Evolutionary conservation across 495 filamentous ascomycete species (phyloP).

Genomic region (Hypoxylon perforatum): DNA sequence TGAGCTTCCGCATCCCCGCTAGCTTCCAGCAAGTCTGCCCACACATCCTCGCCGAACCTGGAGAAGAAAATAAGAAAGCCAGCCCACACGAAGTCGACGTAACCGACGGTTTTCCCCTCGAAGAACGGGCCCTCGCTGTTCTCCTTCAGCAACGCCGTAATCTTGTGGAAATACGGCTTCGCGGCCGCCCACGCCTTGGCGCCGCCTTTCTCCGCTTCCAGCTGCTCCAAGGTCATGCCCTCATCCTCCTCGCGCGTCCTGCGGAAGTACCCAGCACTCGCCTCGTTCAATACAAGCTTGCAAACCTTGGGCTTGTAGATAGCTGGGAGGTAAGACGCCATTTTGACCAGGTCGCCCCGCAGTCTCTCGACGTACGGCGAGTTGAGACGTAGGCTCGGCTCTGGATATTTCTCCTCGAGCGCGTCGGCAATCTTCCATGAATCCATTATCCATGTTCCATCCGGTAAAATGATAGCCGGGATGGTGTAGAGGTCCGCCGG

Average conservation of each 20-base stretch:
- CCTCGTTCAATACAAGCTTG: constrained; percentile 51
- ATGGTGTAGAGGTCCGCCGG: constrained; percentile 58
- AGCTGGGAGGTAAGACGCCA: constrained; percentile 33
- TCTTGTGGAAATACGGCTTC: constrained; percentile 47
- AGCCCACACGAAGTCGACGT: constrained; percentile 57
- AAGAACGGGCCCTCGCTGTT: constrained; percentile 62
- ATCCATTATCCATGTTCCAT: constrained; percentile 68
- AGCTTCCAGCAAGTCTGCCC: constrained; percentile 45
- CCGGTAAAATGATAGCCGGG: constrained; percentile 63
- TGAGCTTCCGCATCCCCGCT: constrained; percentile 50
- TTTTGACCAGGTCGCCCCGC: constrained; percentile 22
- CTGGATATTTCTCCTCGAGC: constrained; percentile 64
- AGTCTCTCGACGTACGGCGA: constrained; percentile 53
- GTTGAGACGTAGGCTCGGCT: constrained; percentile 64
- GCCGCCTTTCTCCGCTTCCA: constrained; percentile 52
- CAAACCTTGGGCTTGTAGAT: constrained; percentile 52
- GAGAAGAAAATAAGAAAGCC: constrained; percentile 50
- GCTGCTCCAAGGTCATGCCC: constrained; percentile 59
- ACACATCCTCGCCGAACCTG: constrained; percentile 47
- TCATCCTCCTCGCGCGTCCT: constrained; percentile 49
- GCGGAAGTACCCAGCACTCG: constrained; percentile 58
- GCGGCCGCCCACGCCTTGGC: constrained; percentile 51
- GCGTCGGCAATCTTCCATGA: constrained; percentile 60
- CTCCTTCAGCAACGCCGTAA: constrained; percentile 62
- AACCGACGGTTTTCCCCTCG: constrained; percentile 48